phyloP scores from a whole-genome alignment of 2,329 filamentous ascomycete species.

The Fusarium stilboides region DNA sequence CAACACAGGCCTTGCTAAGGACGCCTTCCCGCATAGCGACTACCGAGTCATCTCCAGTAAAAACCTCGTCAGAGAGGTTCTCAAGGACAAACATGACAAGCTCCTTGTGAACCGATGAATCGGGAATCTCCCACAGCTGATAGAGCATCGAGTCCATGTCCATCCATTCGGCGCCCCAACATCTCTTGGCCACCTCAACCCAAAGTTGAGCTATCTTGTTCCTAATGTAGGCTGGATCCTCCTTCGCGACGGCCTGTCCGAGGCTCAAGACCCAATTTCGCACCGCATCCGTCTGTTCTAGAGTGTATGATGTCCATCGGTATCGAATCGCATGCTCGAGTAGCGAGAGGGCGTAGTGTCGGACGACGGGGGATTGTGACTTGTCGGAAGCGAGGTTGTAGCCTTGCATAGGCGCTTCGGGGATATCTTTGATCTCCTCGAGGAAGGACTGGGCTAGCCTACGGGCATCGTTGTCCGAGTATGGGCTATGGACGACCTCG shows the following conservation, averaged over 20 bases:
- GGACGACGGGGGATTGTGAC: slow-evolving; percentile 83
- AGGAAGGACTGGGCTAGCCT: slow-evolving; percentile 88
- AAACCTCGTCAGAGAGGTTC: slow-evolving; percentile 93
- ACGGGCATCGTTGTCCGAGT: slow-evolving; percentile 84
- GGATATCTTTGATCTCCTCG: slow-evolving; percentile 84
- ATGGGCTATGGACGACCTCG: slow-evolving; percentile 86
- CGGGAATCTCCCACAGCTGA: slow-evolving; percentile 82
- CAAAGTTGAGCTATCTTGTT: slow-evolving; percentile 97
- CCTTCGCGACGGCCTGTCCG: slow-evolving; percentile 76
- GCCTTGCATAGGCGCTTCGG: slow-evolving; percentile 87
- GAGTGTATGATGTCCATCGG: slow-evolving; percentile 81
- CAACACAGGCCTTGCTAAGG: slow-evolving; percentile 90
- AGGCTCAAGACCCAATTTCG: slow-evolving; percentile 85
- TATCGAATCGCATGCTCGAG: slow-evolving; percentile 92
- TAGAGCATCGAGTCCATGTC: slow-evolving; percentile 92
- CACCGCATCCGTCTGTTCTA: slow-evolving; percentile 77
- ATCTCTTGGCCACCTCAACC: slow-evolving; percentile 94
- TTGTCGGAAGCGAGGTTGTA: slow-evolving; percentile 84
- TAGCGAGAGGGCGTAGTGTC: slow-evolving; percentile 93
- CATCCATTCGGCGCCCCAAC: slow-evolving; percentile 93
- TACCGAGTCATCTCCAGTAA: slow-evolving; percentile 89
- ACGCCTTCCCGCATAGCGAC: slow-evolving; percentile 86
- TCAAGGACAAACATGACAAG: slow-evolving; percentile 91
- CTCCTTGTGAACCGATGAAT: slow-evolving; percentile 79
- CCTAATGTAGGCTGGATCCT: slow-evolving; percentile 85